phyloP scores from a whole-genome alignment of 371 early-diverging fungal genomes.

The Circinella umbellata region DNA sequence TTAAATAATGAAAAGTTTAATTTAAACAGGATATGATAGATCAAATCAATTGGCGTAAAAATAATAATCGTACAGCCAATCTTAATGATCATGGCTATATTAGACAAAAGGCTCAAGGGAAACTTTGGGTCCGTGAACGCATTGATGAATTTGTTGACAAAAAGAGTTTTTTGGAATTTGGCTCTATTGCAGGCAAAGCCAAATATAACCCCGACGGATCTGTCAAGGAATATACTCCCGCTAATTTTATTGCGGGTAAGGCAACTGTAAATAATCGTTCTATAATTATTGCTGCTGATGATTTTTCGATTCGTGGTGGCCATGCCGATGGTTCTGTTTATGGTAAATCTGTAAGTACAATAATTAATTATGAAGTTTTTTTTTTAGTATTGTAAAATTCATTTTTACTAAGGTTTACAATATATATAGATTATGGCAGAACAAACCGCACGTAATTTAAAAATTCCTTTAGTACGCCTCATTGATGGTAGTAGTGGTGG shows the following conservation, averaged over 20 bases:
- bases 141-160: slow-evolving; percentile 41
- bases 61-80: slow-evolving; percentile 35
- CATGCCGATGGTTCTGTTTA: slow-evolving; percentile 55
- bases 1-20: background rate
- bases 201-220: slow-evolving; percentile 40
- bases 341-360: slow-evolving; percentile 41
- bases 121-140: slow-evolving; percentile 52
- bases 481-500: slow-evolving; percentile 55
- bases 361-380: too few relatives aligned
- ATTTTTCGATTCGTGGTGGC: slow-evolving; percentile 52
- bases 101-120: slow-evolving; percentile 47
- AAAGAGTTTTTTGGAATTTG: slow-evolving; percentile 39
- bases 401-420: too few relatives aligned
- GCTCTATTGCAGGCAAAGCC: slow-evolving; percentile 42
- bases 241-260: slow-evolving; percentile 49
- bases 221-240: slow-evolving; percentile 32
- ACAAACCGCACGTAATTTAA: slow-evolving; percentile 41
- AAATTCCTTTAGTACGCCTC: slow-evolving; percentile 46
- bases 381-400: too few relatives aligned
- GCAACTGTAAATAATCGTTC: slow-evolving; percentile 32
- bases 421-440: slow-evolving; percentile 24
- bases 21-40: slow-evolving; percentile 33
- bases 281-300: slow-evolving; percentile 50
- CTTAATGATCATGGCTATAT: slow-evolving; percentile 41
- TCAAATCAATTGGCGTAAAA: slow-evolving; percentile 33